Evolutionary conservation across 1,284 basidiomycete species (phyloP).

Genomic region (Cutaneotrichosporon sp.): DNA sequence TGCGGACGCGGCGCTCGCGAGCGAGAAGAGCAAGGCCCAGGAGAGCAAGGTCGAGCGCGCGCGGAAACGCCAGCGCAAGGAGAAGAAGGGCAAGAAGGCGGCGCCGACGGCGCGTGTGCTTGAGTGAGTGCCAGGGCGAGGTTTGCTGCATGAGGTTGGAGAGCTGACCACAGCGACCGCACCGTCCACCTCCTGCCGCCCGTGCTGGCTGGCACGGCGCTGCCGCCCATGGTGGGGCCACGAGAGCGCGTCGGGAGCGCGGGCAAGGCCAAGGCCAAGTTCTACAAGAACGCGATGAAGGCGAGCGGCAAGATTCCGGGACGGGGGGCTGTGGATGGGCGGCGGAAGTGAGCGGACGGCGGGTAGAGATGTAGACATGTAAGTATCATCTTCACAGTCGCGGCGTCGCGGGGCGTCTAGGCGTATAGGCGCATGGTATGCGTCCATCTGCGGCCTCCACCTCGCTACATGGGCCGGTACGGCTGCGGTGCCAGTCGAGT

Average conservation of each 20-base stretch:
- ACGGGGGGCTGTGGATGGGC: conserved; percentile 32
- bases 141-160: too few species aligned
- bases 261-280: conserved; percentile 22
- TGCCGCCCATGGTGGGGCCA: conserved; percentile 35
- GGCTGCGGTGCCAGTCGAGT: too few species aligned
- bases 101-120: conserved; percentile 13
- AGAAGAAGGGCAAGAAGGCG: conserved; percentile 16
- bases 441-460: too few species aligned
- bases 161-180: conserved; percentile 15
- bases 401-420: too few species aligned
- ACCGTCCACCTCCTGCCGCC: conserved; percentile 32
- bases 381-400: too few species aligned
- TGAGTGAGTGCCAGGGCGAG: conserved; percentile 14
- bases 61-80: conserved; percentile 15
- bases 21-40: conserved; percentile 1
- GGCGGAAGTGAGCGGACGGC: conserved; percentile 20
- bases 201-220: conserved; percentile 16
- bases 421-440: too few species aligned
- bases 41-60: conserved; percentile 10
- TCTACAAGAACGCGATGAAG: conserved; percentile 41
- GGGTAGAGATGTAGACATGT: background rate
- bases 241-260: conserved; percentile 9
- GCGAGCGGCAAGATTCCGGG: conserved; percentile 36
- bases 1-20: conserved; percentile 17
- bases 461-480: too few species aligned